phyloP scores from a whole-genome alignment of 768 basidiomycete species.

The Chalciporus pseudorubinellus region DNA sequence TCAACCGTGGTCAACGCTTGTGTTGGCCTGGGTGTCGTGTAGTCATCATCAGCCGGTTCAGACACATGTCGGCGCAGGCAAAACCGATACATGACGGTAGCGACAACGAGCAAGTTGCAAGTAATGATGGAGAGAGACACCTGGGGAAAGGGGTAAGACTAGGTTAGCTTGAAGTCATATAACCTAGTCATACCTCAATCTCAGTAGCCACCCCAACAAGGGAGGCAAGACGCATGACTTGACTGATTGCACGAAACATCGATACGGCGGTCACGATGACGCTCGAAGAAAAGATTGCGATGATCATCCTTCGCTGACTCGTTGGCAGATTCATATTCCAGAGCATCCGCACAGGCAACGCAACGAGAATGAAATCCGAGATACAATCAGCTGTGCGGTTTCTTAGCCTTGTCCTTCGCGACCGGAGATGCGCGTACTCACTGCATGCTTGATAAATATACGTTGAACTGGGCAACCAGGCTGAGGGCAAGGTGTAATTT shows the following conservation, averaged over 20 bases:
- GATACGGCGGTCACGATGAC: slow-evolving; percentile 11
- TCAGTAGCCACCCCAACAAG: slow-evolving; percentile 11
- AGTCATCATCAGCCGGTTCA: slow-evolving; percentile 11
- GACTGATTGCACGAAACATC: slow-evolving; percentile 14
- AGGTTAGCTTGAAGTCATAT: not conserved
- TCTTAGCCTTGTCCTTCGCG: not conserved
- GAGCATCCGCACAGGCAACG: slow-evolving; percentile 9
- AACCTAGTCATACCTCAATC: slow-evolving; percentile 9
- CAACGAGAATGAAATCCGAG: slow-evolving; percentile 17
- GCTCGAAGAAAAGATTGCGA: slow-evolving; percentile 10
- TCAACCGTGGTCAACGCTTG: slow-evolving; percentile 14
- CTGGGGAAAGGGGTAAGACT: slow-evolving; percentile 5
- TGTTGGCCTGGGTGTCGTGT: slow-evolving; percentile 7
- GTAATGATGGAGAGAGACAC: slow-evolving; percentile 14
- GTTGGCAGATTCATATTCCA: slow-evolving; percentile 11
- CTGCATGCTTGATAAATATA: slow-evolving; percentile 12
- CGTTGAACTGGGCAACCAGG: slow-evolving; percentile 4
- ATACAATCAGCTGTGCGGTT: slow-evolving; percentile 20
- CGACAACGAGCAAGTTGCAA: slow-evolving; percentile 23
- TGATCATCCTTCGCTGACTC: slow-evolving; percentile 15
- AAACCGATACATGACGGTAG: slow-evolving; percentile 16
- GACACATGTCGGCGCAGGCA: not conserved
- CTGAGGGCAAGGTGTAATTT: not conserved
- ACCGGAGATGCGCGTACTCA: slow-evolving; percentile 6
- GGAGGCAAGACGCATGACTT: slow-evolving; percentile 4